These are phyloP conservation scores for Andrographis paniculata DNA, from an alignment of 305 asterid genomes.

Conservation along the genomic window DNA sequence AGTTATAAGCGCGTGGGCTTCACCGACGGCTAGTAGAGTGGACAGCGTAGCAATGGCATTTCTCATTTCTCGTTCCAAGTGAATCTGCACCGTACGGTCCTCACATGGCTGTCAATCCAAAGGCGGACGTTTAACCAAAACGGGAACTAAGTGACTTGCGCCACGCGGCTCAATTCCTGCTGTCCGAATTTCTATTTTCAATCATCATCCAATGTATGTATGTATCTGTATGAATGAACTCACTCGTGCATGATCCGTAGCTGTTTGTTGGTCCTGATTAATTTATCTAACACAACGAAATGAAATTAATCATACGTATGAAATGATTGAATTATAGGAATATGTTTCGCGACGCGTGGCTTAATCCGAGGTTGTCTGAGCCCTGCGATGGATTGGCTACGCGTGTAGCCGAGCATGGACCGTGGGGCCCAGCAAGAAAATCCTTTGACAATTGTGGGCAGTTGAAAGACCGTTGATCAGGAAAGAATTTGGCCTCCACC, in stretches of 20 bases:
- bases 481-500: not conserved
- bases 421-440: not conserved
- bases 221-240: no score
- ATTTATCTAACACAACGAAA: no score
- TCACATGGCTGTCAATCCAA: slow-evolving; percentile 14
- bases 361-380: no score
- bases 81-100: not conserved
- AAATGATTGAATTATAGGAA: no score
- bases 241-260: no score
- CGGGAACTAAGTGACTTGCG: not conserved
- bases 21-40: slow-evolving; percentile 15
- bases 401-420: no score
- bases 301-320: no score
- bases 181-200: not conserved
- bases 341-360: no score
- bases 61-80: not conserved
- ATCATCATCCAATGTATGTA: no score
- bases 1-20: slow-evolving; percentile 4
- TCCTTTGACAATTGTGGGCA: not conserved
- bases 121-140: slow-evolving; percentile 4
- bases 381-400: no score
- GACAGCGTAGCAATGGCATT: not conserved
- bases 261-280: no score
- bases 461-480: not conserved
- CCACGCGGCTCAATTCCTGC: slow-evolving; percentile 1